Conservation (phyloP, 78 protist genomes). For the Pelomyxa schiedti region DNA sequence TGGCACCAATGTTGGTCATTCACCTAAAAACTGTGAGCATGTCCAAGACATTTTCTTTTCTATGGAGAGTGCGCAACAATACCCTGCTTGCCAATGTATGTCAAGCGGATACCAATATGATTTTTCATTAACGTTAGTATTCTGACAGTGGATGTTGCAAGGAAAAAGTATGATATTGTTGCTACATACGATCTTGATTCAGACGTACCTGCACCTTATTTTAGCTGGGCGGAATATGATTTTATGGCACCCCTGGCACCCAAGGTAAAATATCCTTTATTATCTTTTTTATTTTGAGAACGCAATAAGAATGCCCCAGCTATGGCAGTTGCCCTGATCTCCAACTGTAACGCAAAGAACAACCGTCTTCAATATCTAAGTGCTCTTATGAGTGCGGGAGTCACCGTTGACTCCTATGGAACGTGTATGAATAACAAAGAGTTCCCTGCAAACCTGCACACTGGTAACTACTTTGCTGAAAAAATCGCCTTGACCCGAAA, state of each 20-base stretch:
- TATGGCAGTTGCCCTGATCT: neutral
- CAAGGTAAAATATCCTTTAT: too few relatives aligned
- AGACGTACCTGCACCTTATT: slow-evolving; percentile 1
- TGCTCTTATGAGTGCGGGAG: neutral
- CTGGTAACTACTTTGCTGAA: neutral
- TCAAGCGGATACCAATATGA: too few relatives aligned
- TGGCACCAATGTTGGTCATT: too few relatives aligned
- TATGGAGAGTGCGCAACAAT: too few relatives aligned
- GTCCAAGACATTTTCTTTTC: too few relatives aligned
- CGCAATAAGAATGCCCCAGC: neutral
- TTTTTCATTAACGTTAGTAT: too few relatives aligned
- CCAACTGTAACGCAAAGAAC: neutral
- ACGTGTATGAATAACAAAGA: neutral
- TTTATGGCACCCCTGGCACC: neutral
- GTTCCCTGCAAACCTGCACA: neutral
- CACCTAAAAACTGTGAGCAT: too few relatives aligned
- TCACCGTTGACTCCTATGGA: slow-evolving; percentile 3
- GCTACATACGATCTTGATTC: neutral
- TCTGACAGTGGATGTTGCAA: too few relatives aligned
- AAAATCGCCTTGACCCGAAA: neutral
- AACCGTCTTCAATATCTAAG: neutral
- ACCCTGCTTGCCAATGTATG: too few relatives aligned
- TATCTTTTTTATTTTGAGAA: too few relatives aligned
- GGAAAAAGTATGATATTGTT: neutral
- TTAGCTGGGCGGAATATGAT: neutral